Percentiles rank a stretch among this genome's conserved stretches.
These are phyloP conservation scores for Colletotrichum incanum DNA, from an alignment of 2,329 filamentous ascomycete genomes.

Conservation along the genomic window DNA sequence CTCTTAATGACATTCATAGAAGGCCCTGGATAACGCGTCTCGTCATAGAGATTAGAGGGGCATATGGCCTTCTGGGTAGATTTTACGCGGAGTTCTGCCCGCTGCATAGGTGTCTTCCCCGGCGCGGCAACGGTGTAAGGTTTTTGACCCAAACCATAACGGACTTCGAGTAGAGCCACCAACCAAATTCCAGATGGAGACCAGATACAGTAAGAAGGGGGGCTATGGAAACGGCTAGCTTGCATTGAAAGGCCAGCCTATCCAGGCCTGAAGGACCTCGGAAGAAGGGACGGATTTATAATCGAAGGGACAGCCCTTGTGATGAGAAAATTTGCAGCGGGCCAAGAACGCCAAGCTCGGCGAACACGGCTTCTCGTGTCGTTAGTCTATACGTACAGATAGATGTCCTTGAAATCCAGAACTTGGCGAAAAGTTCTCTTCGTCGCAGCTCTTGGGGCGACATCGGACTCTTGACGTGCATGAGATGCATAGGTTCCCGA, in stretches of 20 bases:
- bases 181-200: not conserved
- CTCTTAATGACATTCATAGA: not conserved
- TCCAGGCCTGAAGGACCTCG: not conserved
- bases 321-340: not conserved
- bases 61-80: not conserved
- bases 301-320: not conserved
- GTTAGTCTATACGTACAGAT: not conserved
- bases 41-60: not conserved
- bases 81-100: slow-evolving; percentile 8
- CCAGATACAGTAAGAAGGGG: not conserved
- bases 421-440: slow-evolving; percentile 1
- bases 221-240: not conserved
- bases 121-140: not conserved
- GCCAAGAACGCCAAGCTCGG: slow-evolving; percentile 33
- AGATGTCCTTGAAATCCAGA: not conserved
- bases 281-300: slow-evolving; percentile 11
- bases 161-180: not conserved
- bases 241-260: not conserved
- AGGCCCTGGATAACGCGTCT: not conserved
- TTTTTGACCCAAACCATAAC: slow-evolving; percentile 1
- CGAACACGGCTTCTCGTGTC: not conserved
- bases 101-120: not conserved
- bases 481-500: not conserved
- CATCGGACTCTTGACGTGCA: slow-evolving; percentile 8
- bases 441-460: slow-evolving; percentile 7